phyloP scores from a whole-genome alignment of 306 rosid species.

The Boehmeria nivea region DNA sequence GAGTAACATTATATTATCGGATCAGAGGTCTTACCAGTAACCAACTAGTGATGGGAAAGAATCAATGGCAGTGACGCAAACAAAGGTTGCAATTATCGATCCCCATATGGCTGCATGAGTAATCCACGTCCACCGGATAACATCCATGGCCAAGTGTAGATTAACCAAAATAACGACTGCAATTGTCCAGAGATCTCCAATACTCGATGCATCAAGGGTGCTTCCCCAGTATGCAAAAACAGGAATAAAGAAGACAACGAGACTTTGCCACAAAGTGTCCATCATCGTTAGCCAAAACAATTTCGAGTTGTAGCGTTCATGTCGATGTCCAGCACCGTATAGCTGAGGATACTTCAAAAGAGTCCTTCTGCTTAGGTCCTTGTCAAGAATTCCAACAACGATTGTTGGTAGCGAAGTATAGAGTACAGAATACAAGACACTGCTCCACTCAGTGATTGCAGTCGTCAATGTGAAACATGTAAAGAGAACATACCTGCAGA shows the following conservation, averaged over 20 bases:
- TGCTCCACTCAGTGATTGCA: slow-evolving; percentile 97
- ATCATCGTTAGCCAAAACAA: slow-evolving; percentile 90
- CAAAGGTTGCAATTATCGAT: slow-evolving; percentile 75
- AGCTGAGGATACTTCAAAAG: slow-evolving; percentile 70
- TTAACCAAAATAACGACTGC: slow-evolving; percentile 92
- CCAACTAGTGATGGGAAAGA: slow-evolving; percentile 74
- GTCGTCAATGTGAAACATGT: slow-evolving; percentile 91
- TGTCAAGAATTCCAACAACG: slow-evolving; percentile 89
- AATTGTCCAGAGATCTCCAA: slow-evolving; percentile 96
- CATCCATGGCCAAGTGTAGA: slow-evolving; percentile 90
- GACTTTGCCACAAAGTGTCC: slow-evolving; percentile 99
- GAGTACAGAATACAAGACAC: slow-evolving; percentile 87
- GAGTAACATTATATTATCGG: not conserved
- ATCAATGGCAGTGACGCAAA: slow-evolving; percentile 84
- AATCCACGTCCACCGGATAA: slow-evolving; percentile 70
- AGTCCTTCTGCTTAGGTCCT: slow-evolving; percentile 74
- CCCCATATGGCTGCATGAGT: slow-evolving; percentile 94
- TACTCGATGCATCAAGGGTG: slow-evolving; percentile 86
- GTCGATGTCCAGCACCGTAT: slow-evolving; percentile 82
- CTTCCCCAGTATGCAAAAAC: slow-evolving; percentile 73
- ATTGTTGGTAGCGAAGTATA: slow-evolving; percentile 95
- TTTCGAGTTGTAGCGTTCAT: slow-evolving; percentile 78
- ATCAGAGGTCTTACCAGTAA: slow-evolving; percentile 52
- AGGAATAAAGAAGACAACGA: slow-evolving; percentile 77
- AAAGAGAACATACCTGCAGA: slow-evolving; percentile 70